Evolutionary conservation across 2,329 filamentous ascomycete genomes (phyloP).

Genomic region (Fusarium cyanostomum): DNA sequence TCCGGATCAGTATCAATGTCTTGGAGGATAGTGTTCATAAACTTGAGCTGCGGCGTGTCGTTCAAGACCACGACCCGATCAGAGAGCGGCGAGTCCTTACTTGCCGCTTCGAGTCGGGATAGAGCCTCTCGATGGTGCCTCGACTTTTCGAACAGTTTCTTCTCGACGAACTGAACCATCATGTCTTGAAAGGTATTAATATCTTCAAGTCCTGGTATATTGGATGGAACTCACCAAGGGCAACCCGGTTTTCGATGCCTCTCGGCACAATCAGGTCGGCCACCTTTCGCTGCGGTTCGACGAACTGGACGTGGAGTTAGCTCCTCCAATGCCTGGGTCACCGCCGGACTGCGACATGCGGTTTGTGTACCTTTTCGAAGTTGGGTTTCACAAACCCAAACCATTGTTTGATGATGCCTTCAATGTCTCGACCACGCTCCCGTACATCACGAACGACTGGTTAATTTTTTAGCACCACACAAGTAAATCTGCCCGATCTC

Average conservation of each 20-base stretch:
- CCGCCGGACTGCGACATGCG: too few relatives aligned
- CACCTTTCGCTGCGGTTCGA: constrained; percentile 89
- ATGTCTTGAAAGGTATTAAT: constrained; percentile 66
- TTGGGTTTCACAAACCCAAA: constrained; percentile 97
- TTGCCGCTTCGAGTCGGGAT: constrained; percentile 76
- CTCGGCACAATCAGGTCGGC: constrained; percentile 96
- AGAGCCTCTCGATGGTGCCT: constrained; percentile 82
- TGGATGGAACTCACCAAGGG: constrained; percentile 69
- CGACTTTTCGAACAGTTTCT: constrained; percentile 87
- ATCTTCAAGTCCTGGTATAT: background rate
- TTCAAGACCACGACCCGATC: constrained; percentile 77
- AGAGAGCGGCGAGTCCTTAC: constrained; percentile 77
- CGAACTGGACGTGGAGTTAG: constrained; percentile 63
- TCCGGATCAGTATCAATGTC: constrained; percentile 81
- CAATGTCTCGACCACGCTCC: constrained; percentile 88
- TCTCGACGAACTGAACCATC: constrained; percentile 92
- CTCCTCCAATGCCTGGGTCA: background rate
- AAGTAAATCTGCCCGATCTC: background rate
- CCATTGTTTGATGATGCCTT: constrained; percentile 98
- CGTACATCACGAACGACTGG: constrained; percentile 86
- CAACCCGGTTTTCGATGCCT: constrained; percentile 93
- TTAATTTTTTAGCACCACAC: constrained; percentile 9
- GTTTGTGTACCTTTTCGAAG: constrained; percentile 73
- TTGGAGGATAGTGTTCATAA: constrained; percentile 91
- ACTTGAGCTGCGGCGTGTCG: constrained; percentile 81